Base-by-base conservation (phyloP, 345 rosid genomes). In the Raphanus raphanistrum region DNA sequence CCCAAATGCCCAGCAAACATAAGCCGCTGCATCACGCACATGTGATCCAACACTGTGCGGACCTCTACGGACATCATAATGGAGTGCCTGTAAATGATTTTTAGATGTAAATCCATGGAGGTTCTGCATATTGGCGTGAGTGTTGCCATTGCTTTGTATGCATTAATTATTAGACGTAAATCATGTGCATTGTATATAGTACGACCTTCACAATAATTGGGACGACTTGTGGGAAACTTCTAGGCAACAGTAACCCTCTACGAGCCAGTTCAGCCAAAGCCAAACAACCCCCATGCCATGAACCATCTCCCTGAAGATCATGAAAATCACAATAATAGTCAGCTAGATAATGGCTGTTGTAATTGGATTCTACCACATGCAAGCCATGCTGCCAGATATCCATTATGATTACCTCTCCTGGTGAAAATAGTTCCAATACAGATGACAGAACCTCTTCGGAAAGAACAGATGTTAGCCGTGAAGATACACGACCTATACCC, bases 1-100 rank as follows among this genome's bases (percentile, higher is more conserved):
- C 12, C 98, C 99, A 88, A 95, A 95, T 76, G 98, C 99, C 98
- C 99, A 95, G 72, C 98, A 95, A 64, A 95, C 99, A 81, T 95
- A 95, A 59, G 99, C 99, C 71, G 99, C 97, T 82, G 98, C 99
- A 87, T 95, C 99, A 76, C 98, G 97, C 35, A 95, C 98, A 86
- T 92, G 99, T 83, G 99, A 92, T 73, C 99, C 99, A 76, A 95
- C 90, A 77, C 99, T 95, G 83, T 92, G 99, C 13, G 97, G 97
- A 72, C 99, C 99, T 86, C 99, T 88, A 57, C 97, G 97, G 70
- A 92, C 79, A 85, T 95, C 99, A 83, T 89, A 95, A 90, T 94
- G 98, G 59, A 92, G 83, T 63, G 99, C 98, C 99, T 92, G 87
- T 63, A 68, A 69, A 78, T 68, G 72, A 82, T 64, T 83, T 16